phyloP scores from a whole-genome alignment of 257 asterid genomes.

The Solanum piurae region DNA sequence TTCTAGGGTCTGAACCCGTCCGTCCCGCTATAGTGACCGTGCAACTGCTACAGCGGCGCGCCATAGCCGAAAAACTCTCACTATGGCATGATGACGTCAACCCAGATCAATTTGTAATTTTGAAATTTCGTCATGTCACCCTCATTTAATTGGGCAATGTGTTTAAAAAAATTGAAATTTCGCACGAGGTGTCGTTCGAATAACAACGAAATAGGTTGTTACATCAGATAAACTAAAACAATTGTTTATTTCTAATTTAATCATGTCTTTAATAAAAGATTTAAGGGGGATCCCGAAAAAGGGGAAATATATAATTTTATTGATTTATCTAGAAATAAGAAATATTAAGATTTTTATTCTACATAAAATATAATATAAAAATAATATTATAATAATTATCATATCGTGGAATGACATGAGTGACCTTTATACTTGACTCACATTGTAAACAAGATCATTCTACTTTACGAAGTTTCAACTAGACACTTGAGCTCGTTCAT shows the following conservation, averaged over 20 bases:
- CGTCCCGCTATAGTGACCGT: not conserved
- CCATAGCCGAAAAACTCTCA: too few species aligned
- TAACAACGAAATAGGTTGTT: too few species aligned
- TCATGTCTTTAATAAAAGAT: not conserved
- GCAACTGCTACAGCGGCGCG: not conserved
- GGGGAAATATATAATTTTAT: not conserved
- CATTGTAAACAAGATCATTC: not conserved
- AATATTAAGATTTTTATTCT: not conserved
- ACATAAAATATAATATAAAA: not conserved
- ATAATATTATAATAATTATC: not conserved
- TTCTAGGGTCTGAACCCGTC: not conserved
- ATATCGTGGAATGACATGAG: too few species aligned
- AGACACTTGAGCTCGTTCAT: not conserved
- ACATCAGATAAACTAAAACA: not conserved
- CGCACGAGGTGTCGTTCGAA: not conserved
- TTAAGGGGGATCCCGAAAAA: not conserved
- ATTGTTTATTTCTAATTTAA: not conserved
- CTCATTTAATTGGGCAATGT: not conserved
- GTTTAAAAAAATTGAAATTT: too few species aligned
- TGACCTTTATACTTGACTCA: not conserved
- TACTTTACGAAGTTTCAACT: not conserved
- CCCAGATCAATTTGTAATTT: not conserved
- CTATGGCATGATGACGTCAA: not conserved
- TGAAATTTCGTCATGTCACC: not conserved
- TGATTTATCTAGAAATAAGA: not conserved